Evolutionary conservation across 805 yeast genomes (phyloP).

Genomic region (Hanseniaspora guilliermondii): DNA sequence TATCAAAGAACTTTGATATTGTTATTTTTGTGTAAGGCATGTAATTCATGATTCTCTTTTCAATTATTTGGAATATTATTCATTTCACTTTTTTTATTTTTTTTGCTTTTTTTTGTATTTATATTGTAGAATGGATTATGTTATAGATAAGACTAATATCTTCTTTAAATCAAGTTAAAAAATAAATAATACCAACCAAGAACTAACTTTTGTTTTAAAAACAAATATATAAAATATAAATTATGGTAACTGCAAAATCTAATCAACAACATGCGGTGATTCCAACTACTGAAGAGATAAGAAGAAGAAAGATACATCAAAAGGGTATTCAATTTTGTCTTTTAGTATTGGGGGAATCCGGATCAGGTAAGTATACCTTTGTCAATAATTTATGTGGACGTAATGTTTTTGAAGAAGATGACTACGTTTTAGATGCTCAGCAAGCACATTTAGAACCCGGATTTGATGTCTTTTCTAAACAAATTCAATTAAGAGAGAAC

Average conservation of each 20-base stretch:
- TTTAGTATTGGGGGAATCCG: constrained; percentile 60
- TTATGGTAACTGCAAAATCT: background rate
- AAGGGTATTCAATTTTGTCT: constrained; percentile 52
- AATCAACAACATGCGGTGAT: background rate
- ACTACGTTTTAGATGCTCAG: constrained; percentile 22
- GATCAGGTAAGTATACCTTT: constrained; percentile 64
- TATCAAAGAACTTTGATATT: too few relatives aligned
- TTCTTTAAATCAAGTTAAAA: too few relatives aligned
- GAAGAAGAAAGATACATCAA: constrained; percentile 51
- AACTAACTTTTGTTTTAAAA: too few relatives aligned
- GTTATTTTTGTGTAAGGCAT: background rate
- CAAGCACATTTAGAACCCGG: constrained; percentile 30
- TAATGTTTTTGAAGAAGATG: constrained; percentile 28
- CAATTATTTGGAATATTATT: too few relatives aligned
- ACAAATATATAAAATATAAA: too few relatives aligned
- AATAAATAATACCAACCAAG: too few relatives aligned
- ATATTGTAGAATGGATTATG: too few relatives aligned
- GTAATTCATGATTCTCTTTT: too few relatives aligned
- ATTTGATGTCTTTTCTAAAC: constrained; percentile 35
- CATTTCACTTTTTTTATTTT: too few relatives aligned
- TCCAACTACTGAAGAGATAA: constrained; percentile 29
- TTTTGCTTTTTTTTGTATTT: too few relatives aligned
- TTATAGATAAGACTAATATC: too few relatives aligned
- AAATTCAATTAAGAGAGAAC: constrained; percentile 47
- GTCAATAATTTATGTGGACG: constrained; percentile 53